Evolutionary conservation across 768 basidiomycete genomes (phyloP), one percentile per base, ranked within the genome.

Genomic region (Lyophyllum shimeji): DNA sequence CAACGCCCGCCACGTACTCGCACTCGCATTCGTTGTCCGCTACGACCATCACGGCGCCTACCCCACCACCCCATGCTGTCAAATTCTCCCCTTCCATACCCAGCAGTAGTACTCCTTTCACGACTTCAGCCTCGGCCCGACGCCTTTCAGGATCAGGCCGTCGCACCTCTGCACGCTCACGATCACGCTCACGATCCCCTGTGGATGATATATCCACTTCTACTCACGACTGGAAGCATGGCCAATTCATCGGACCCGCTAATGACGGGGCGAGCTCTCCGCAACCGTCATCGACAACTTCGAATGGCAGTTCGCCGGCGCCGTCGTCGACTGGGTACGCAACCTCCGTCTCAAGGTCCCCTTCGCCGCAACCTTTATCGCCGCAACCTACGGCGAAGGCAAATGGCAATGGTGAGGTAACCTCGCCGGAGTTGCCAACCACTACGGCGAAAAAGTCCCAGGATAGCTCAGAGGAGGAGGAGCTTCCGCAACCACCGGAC

Each of bases 261-360:
- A 40, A 46, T 50, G 55, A 63, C 51, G 9, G 60, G 40, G 59
- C 64, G 44, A 63, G 53, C 33, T 71, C 67, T 17, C 67, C 72
- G 21, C 67, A 63, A 49, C 63, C 57, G 20, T 70, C 67, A 1
- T 59, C 65, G 12, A 70, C 76, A 11, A 70, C 76, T 12, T 82
- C 79, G 4, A 74, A 74, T 15, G 80, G 78, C 31, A 81, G 75
- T 52, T 84, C 83, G 3, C 84, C 87, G 17, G 74, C 81, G 6
- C 78, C 81, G 27, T 84, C 86, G 23, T 86, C 83, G 29, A 72
- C 74, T 8, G 84, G 84, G 47, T 85, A 79, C 55, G 74, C 78
- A 24, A 75, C 78, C 1, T 81, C 82, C 13, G 63, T 78, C 12
- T 83, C 83, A 7, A 73, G 78, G 40, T 82, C 79, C 7, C 80